phyloP scores from a whole-genome alignment of 495 filamentous ascomycete genomes.

The Neurospora pannonica region DNA sequence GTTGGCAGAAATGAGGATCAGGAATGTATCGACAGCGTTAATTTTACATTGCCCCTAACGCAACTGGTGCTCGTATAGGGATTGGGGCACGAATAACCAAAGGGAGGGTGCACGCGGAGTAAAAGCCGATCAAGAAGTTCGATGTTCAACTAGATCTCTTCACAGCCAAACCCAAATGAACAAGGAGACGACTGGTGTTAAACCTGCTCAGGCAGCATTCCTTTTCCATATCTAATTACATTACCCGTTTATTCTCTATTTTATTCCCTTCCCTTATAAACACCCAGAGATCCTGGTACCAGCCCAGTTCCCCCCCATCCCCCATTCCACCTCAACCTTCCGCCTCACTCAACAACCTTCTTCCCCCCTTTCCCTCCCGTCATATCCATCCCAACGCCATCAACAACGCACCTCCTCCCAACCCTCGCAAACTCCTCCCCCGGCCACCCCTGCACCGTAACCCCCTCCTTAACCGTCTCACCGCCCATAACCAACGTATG shows the following conservation, averaged over 20 bases:
- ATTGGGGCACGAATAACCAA: too few relatives aligned
- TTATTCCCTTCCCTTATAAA: background rate
- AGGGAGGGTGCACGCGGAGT: too few relatives aligned
- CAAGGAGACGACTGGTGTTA: background rate
- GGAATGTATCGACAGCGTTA: too few relatives aligned
- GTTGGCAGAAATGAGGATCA: too few relatives aligned
- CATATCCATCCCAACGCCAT: background rate
- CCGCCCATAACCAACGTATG: slow-evolving; percentile 39
- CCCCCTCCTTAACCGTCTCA: slow-evolving; percentile 32
- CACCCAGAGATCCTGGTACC: background rate
- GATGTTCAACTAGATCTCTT: background rate
- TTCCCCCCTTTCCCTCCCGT: background rate
- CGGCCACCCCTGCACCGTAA: slow-evolving; percentile 40
- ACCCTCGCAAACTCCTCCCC: slow-evolving; percentile 18
- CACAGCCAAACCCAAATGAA: background rate
- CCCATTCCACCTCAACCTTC: too few relatives aligned
- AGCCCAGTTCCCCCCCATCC: background rate
- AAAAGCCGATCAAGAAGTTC: too few relatives aligned
- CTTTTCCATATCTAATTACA: background rate
- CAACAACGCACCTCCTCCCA: background rate
- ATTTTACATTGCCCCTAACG: too few relatives aligned
- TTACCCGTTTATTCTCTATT: background rate
- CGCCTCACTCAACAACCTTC: background rate
- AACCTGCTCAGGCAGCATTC: background rate
- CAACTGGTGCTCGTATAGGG: too few relatives aligned